Evolutionary conservation across 257 asterid species (phyloP), one percentile per base, ranked within the genome.

Genomic region (Craterostigma plantagineum): DNA sequence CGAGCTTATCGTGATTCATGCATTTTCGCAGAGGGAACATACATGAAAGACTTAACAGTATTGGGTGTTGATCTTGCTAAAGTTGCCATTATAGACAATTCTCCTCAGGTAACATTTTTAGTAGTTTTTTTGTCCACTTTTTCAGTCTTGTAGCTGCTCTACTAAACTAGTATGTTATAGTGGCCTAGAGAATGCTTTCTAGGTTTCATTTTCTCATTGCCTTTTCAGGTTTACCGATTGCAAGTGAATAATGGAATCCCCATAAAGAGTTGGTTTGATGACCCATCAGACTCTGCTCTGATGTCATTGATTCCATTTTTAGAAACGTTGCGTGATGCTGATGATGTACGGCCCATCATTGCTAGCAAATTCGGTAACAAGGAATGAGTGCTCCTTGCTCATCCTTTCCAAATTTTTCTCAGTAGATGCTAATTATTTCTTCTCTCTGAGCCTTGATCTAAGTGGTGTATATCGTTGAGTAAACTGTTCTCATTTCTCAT

Each of bases 211-310:
- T 34, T 34, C 37, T 6, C 37, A 34, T 53, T 60, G 37, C 13
- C 58, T 48, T 34, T 62, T 58, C 81, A 87, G 98, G 98, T 82
- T 57, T 87, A 79, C 74, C 64, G 83, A 62, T 65, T 72, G 72
- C 98, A 87, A 73, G 92, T 87, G 67, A 79, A 82, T 72, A 87
- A 87, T 41, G 98, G 98, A 18, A 82, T 87, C 63, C 98, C 98
- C 38, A 82, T 87, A 54, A 70, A 73, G 90, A 87, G 95, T 72
- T 87, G 98, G 98, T 82, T 82, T 49, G 79, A 82, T 67, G 98
- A 87, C 55, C 86, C 91, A 16, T 63, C 92, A 52, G 95, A 87
- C 66, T 45, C 60, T 54, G 92, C 85, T 7, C 72, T 87, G 11
- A 50, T 87, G 38, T 63, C 91, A 12, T 60, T 87, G 53, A 81